Conservation (phyloP, 495 filamentous ascomycete genomes). For the Podospora bellae-mahoneyi region DNA sequence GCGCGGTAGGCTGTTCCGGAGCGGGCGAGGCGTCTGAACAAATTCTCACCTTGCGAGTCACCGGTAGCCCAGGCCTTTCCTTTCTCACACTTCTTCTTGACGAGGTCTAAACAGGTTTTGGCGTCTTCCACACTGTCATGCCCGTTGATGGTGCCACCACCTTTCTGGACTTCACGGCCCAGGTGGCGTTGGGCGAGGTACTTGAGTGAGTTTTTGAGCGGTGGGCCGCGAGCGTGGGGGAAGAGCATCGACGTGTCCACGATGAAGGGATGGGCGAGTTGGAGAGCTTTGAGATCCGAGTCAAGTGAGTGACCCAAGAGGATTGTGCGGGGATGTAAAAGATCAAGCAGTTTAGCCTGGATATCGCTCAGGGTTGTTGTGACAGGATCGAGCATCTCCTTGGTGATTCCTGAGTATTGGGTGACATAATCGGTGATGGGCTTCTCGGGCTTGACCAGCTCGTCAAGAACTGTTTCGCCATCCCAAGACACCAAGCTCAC, state of each 20-base stretch:
- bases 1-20: conserved; percentile 48
- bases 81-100: conserved; percentile 92
- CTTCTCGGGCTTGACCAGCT: conserved; percentile 83
- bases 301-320: conserved; percentile 90
- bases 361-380: conserved; percentile 83
- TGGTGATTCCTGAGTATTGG: conserved; percentile 84
- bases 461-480: conserved; percentile 75
- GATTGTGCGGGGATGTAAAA: conserved; percentile 72
- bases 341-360: conserved; percentile 66
- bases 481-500: conserved; percentile 86
- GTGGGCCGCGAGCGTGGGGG: conserved; percentile 52
- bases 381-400: conserved; percentile 71
- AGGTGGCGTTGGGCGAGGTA: conserved; percentile 79
- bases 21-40: conserved; percentile 78
- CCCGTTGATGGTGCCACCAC: conserved; percentile 53
- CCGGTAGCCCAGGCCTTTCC: conserved; percentile 77
- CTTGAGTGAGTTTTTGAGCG: conserved; percentile 71
- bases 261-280: conserved; percentile 85
- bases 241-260: conserved; percentile 86
- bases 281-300: conserved; percentile 79
- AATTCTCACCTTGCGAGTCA: conserved; percentile 71
- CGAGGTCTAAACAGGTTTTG: conserved; percentile 80
- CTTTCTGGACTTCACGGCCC: conserved; percentile 79
- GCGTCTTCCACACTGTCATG: conserved; percentile 94
- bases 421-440: conserved; percentile 90